Percentiles rank a stretch among this genome's conserved stretches.
Evolutionary conservation across 441 rosid species (phyloP).

Genomic region (Populus hybrid): DNA sequence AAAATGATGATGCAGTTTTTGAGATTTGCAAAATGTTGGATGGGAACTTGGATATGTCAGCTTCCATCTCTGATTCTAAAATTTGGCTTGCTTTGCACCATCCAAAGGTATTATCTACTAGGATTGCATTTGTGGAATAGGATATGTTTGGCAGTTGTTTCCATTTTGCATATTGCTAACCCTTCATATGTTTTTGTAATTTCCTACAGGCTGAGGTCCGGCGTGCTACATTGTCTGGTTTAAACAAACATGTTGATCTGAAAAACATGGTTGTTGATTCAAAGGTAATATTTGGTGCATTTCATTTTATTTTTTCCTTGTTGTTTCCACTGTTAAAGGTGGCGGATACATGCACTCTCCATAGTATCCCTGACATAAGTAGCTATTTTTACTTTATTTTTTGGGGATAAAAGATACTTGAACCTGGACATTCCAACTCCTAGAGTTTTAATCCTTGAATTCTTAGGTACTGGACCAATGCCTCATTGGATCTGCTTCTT

Average conservation of each 20-base stretch:
- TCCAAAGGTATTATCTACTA: slow-evolving; percentile 60
- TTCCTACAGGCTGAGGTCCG: slow-evolving; percentile 72
- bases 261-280: slow-evolving; percentile 46
- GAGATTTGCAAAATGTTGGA: slow-evolving; percentile 61
- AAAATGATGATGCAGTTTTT: slow-evolving; percentile 49
- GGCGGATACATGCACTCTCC: neutral
- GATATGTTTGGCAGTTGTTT: slow-evolving; percentile 9
- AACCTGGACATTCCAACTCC: neutral
- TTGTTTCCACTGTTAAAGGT: slow-evolving; percentile 1
- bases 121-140: slow-evolving; percentile 5
- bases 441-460: neutral
- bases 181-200: slow-evolving; percentile 23
- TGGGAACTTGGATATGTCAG: slow-evolving; percentile 51
- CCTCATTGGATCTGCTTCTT: neutral
- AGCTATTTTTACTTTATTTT: neutral
- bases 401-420: neutral
- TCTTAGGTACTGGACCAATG: neutral
- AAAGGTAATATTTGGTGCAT: slow-evolving; percentile 46
- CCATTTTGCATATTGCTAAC: slow-evolving; percentile 12
- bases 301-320: slow-evolving; percentile 9
- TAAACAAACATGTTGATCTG: slow-evolving; percentile 44
- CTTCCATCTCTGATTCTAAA: slow-evolving; percentile 59
- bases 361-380: neutral
- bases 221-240: slow-evolving; percentile 64
- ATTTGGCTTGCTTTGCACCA: slow-evolving; percentile 88